phyloP scores from a whole-genome alignment of 371 early-diverging fungal genomes.

The Mortierella sp. region DNA sequence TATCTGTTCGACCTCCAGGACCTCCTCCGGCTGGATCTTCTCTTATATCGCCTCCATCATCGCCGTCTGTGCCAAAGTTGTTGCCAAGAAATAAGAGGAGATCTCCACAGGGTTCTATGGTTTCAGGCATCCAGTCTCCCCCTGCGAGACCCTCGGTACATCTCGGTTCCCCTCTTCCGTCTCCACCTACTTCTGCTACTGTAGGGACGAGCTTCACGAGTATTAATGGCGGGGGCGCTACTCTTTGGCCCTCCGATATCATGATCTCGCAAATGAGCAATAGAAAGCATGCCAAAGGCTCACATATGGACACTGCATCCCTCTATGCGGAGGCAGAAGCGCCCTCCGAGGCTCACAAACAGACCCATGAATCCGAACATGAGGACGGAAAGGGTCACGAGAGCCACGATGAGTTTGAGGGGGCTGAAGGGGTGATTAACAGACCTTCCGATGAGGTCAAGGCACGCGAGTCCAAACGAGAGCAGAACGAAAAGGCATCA shows the following conservation, averaged over 20 bases:
- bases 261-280: conserved; percentile 16
- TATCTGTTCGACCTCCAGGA: conserved; percentile 11
- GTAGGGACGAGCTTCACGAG: background rate
- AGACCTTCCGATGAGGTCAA: conserved; percentile 22
- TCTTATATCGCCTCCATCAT: conserved; percentile 18
- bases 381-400: conserved; percentile 29
- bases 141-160: conserved; percentile 7
- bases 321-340: background rate
- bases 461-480: conserved; percentile 33
- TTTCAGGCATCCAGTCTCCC: conserved; percentile 14
- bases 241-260: conserved; percentile 1
- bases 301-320: conserved; percentile 13
- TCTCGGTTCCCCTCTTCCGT: conserved; percentile 6
- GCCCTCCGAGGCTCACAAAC: conserved; percentile 9
- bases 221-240: background rate
- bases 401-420: conserved; percentile 46
- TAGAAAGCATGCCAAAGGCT: conserved; percentile 10
- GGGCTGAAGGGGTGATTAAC: conserved; percentile 25
- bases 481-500: conserved; percentile 69
- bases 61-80: conserved; percentile 26
- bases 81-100: conserved; percentile 32
- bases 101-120: conserved; percentile 28
- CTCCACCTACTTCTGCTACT: conserved; percentile 4
- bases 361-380: background rate
- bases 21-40: background rate